phyloP scores from a whole-genome alignment of 805 yeast species.

The Pichia gijzeniarum region DNA sequence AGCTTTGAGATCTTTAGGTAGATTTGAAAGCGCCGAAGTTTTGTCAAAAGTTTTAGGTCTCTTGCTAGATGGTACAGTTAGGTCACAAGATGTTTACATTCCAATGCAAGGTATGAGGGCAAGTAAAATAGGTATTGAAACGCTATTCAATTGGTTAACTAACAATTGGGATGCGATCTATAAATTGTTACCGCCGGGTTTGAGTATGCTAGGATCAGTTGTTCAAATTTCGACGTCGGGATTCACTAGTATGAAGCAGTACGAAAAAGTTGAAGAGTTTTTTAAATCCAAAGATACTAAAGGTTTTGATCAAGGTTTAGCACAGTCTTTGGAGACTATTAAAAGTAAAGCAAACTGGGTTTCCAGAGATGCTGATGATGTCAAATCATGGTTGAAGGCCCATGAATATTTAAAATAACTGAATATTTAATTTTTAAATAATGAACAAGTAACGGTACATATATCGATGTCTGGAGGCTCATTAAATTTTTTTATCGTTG shows the following conservation, averaged over 20 bases:
- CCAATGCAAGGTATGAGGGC: slow-evolving; percentile 71
- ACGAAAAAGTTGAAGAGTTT: slow-evolving; percentile 39
- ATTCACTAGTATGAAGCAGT: slow-evolving; percentile 35
- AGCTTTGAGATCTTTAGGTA: slow-evolving; percentile 50
- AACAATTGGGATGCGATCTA: slow-evolving; percentile 65
- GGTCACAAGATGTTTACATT: slow-evolving; percentile 39
- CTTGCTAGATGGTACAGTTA: slow-evolving; percentile 65
- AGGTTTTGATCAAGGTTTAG: slow-evolving; percentile 53
- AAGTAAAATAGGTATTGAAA: slow-evolving; percentile 58
- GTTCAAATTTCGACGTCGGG: slow-evolving; percentile 50
- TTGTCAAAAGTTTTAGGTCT: slow-evolving; percentile 35
- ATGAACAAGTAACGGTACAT: too few species aligned
- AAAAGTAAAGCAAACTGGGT: slow-evolving; percentile 50
- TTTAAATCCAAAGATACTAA: slow-evolving; percentile 44
- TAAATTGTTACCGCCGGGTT: slow-evolving; percentile 70
- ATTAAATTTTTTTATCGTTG: too few species aligned
- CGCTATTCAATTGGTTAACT: slow-evolving; percentile 65
- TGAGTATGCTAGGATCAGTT: slow-evolving; percentile 72
- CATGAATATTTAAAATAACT: slow-evolving; percentile 20
- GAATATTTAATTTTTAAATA: neutral
- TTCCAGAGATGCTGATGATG: slow-evolving; percentile 41
- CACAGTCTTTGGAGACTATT: slow-evolving; percentile 53
- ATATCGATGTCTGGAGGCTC: neutral
- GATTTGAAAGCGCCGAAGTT: slow-evolving; percentile 33
- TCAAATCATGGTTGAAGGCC: slow-evolving; percentile 39